Evolutionary conservation across 2,329 filamentous ascomycete species (phyloP), one percentile per base, ranked within the genome.

Genomic region (Hypoxylon sp.): DNA sequence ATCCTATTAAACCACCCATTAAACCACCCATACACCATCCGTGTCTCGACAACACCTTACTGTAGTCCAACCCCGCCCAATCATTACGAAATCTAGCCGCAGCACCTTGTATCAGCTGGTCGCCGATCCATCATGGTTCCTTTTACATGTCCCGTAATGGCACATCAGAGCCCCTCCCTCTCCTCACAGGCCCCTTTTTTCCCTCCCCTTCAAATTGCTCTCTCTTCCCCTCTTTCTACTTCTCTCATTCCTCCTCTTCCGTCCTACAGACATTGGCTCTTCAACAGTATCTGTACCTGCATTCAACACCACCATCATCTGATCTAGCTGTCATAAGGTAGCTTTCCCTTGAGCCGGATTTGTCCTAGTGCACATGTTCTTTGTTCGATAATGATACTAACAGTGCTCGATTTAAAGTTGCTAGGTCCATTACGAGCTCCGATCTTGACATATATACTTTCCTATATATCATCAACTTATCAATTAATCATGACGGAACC

Each of bases 401-500:
- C 43, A 32, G 23, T 5, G 32, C 21, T 50, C 34, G 14, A 14
- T 21, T 45, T 30, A 23, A 13, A 58, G 50, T 61, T 68, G 67
- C 67, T 68, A 61, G 64, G 52, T 17, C 38, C 48, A 45, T 46
- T 30, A 21, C 30, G 56, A 63, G 14, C 41, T 51, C 23, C 13
- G 65, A 64, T 52, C 17, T 36, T n/a, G n/a, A n/a, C 32, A 62
- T 59, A 60, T 50, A 59, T 59, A 59, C 28, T 46, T 46, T 14
- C 34, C 46, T 63, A 49, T 55, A 64, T 61, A 60, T 57, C 59
- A 28, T 38, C 60, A 68, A 68, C 34, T 52, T 50, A 63, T 14
- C 60, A 62, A 69, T 69, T 59, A 71, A 72, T 43, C 71, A 76
- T 76, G 75, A 77, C 83, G 70, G 82, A 84, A 80, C 87, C 91